Base-by-base conservation (phyloP, 805 yeast genomes). In the Pichia cephalocereana region DNA sequence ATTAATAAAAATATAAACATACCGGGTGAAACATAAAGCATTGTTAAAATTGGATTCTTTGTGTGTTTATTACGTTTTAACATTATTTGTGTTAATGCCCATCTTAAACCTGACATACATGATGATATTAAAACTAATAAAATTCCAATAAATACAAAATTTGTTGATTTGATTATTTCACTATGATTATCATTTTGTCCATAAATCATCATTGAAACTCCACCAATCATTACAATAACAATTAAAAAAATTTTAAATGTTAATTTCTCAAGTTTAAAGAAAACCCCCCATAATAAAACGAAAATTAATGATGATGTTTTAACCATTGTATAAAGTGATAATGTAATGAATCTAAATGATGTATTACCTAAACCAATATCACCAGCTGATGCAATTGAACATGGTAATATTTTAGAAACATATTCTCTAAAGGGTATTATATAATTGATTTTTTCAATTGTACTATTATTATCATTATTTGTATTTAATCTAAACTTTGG, bases 291-390 rank as follows among this genome's bases (percentile, higher is more conserved):
- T 8, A 91, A 57, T 27, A 93, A 69, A 34, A 93, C 99, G 71
- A 93, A 93, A 31, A 90, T 83, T 45, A 93, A 75, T 15, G 91
- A 79, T 8, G 93, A 81, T 0, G 97, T 85, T 62, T 93, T 93
- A 50, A 93, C 80, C 88, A 91, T 89, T 9, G 98, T 91, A 65
- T 90, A 93, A 42, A 90, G 76, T 17, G 90, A 80, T 53, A 93
- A 71, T 1, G 96, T 78, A 43, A 93, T 84, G 60, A 78, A 82
- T 53, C 83, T 72, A 57, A 90, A 78, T 28, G 96, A 83, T 34
- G 83, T 79, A 64, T 93, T 93, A 31, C 96, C 91, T 53, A 89
- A 72, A 1, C 99, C 98, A 54, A 93, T 89, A 65, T 93, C 99
- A 17, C 95, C 91, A 2, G 95, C 88, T 2, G 90, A 79, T 0